A percentile compares a stretch with the other conserved stretches of the same genome.
These are phyloP conservation scores for Ceratobasidium theobromae DNA, from an alignment of 1,284 basidiomycete species.

Conservation along the genomic window DNA sequence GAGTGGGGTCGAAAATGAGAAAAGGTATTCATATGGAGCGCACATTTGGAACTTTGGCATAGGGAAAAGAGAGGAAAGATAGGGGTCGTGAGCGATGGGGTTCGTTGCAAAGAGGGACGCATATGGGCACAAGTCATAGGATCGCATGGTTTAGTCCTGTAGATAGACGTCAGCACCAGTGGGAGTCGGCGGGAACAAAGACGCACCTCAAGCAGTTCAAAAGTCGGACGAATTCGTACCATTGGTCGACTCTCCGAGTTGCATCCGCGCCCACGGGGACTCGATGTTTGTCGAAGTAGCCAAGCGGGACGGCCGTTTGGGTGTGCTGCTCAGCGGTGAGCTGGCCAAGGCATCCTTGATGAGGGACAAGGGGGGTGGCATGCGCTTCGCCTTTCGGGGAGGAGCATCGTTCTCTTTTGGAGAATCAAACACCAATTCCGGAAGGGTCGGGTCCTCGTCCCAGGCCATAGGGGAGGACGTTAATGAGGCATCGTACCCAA, in stretches of 20 bases:
- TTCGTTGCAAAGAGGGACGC: conserved; percentile 5
- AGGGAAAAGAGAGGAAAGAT: conserved; percentile 9
- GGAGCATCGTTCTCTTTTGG: conserved; percentile 20
- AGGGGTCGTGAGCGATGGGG: conserved; percentile 9
- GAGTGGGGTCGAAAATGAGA: conserved; percentile 11
- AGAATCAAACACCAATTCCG: conserved; percentile 17
- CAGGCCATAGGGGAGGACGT: conserved; percentile 5
- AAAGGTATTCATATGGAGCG: conserved; percentile 9
- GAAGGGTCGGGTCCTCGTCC: conserved; percentile 14
- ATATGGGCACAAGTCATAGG: not conserved
- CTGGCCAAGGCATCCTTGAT: not conserved
- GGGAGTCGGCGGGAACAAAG: not conserved
- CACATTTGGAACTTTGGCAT: not conserved
- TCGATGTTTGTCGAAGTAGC: conserved; percentile 7
- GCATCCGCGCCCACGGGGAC: conserved; percentile 28
- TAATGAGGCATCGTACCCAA: conserved; percentile 18
- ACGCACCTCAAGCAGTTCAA: conserved; percentile 3
- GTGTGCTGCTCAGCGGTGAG: conserved; percentile 6
- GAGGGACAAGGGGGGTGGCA: conserved; percentile 7
- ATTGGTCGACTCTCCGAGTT: not conserved
- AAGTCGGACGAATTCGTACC: not conserved
- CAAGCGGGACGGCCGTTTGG: conserved; percentile 12
- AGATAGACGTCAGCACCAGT: conserved; percentile 3
- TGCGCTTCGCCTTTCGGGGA: conserved; percentile 12
- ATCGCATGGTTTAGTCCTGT: no score